A percentile compares a stretch with the other conserved stretches of the same genome.
These are phyloP conservation scores for Infundibulicybe gibba DNA, from an alignment of 768 basidiomycete species.

Conservation along the genomic window DNA sequence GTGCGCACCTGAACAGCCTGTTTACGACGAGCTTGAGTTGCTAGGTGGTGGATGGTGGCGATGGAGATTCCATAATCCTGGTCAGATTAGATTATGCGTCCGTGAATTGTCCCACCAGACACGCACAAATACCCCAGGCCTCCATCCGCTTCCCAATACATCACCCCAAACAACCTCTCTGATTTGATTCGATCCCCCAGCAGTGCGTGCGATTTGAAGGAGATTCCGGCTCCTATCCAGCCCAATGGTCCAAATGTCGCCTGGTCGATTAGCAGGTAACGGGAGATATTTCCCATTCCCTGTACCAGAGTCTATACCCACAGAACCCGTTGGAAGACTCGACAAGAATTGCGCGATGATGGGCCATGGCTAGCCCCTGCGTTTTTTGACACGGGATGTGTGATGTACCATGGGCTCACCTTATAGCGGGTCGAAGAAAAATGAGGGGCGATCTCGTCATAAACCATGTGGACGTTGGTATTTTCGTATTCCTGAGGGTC, in stretches of 20 bases:
- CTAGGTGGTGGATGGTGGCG: conserved; percentile 95
- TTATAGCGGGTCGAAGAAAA: conserved; percentile 91
- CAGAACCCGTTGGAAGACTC: conserved; percentile 67
- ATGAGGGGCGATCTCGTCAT: conserved; percentile 82
- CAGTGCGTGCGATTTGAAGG: conserved; percentile 68
- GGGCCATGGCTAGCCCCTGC: conserved; percentile 74
- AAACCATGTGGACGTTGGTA: conserved; percentile 76
- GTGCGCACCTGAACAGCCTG: conserved; percentile 68
- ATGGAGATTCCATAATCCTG: conserved; percentile 97
- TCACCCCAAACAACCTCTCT: conserved; percentile 84
- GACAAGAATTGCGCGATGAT: conserved; percentile 75
- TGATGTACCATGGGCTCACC: conserved; percentile 30
- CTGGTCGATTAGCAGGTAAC: conserved; percentile 58
- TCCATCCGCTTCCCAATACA: conserved; percentile 70
- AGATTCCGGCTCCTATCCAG: conserved; percentile 81
- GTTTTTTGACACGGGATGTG: too few species aligned
- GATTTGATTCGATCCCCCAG: conserved; percentile 40
- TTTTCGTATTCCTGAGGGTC: conserved; percentile 65
- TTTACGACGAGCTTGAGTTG: conserved; percentile 71
- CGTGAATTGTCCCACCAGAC: neutral
- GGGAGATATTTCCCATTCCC: conserved; percentile 98
- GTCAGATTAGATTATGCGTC: neutral
- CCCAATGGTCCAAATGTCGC: conserved; percentile 70
- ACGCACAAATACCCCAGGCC: conserved; percentile 72
- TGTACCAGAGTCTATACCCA: conserved; percentile 93